Conservation (phyloP, 768 basidiomycete species). For the Candolleomyces eurysporus region DNA sequence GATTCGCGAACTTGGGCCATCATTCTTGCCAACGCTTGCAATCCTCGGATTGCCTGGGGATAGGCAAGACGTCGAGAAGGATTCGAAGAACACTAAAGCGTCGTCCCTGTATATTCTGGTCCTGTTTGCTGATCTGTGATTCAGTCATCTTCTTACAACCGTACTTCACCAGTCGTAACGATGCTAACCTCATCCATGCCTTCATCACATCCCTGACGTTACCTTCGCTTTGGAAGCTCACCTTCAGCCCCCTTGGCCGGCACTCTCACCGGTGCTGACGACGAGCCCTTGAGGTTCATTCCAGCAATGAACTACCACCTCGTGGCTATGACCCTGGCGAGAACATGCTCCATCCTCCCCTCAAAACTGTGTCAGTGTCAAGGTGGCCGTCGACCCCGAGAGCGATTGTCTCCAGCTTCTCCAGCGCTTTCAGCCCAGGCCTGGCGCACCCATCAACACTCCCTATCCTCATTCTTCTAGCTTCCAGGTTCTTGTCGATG, state of each 20-base stretch:
- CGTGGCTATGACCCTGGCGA: slow-evolving; percentile 95
- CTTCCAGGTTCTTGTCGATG: no score
- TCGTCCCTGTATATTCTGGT: slow-evolving; percentile 11
- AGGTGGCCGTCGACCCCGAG: slow-evolving; percentile 81
- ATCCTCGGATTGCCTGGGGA: slow-evolving; percentile 99
- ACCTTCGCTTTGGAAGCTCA: slow-evolving; percentile 91
- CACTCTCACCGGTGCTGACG: slow-evolving; percentile 81
- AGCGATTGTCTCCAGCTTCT: slow-evolving; percentile 91
- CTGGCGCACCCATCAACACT: slow-evolving; percentile 82
- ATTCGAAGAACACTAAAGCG: slow-evolving; percentile 92
- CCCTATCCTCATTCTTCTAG: slow-evolving; percentile 56
- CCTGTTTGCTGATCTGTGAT: slow-evolving; percentile 10
- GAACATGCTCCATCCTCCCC: slow-evolving; percentile 98
- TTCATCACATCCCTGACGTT: slow-evolving; percentile 93
- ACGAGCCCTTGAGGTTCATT: slow-evolving; percentile 92
- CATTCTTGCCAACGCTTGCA: slow-evolving; percentile 97
- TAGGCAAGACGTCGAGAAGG: slow-evolving; percentile 94
- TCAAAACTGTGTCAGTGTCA: slow-evolving; percentile 73
- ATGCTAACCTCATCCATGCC: slow-evolving; percentile 98
- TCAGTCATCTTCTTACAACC: slow-evolving; percentile 99
- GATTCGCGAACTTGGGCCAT: slow-evolving; percentile 86
- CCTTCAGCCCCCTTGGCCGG: slow-evolving; percentile 96
- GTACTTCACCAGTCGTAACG: slow-evolving; percentile 99
- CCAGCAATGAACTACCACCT: slow-evolving; percentile 90
- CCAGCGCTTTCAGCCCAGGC: slow-evolving; percentile 87